phyloP scores from a whole-genome alignment of 495 filamentous ascomycete species.

The Astrothelium macrocarpum region DNA sequence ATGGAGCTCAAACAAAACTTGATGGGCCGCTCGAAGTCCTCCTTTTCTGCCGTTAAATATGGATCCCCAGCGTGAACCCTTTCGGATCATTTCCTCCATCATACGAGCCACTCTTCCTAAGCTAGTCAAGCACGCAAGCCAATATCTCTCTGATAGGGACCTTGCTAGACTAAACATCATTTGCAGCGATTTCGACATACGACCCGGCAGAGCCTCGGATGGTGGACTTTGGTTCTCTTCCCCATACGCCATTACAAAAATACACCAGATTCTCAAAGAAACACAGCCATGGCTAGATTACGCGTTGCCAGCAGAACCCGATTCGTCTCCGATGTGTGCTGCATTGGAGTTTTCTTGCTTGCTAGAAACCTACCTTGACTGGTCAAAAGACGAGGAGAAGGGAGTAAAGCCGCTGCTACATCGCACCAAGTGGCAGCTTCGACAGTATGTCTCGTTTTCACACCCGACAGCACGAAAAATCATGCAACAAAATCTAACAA shows the following conservation, averaged over 20 bases:
- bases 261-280: neutral
- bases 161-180: neutral
- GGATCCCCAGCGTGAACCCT: neutral
- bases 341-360: neutral
- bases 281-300: neutral
- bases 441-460: neutral
- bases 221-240: too few species aligned
- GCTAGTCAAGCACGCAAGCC: neutral
- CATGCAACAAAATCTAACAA: neutral
- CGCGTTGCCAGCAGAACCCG: neutral
- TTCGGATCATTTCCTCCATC: neutral
- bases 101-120: neutral
- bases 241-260: neutral
- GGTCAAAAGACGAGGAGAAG: neutral
- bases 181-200: neutral
- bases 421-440: neutral
- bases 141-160: neutral
- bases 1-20: too few species aligned
- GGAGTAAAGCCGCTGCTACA: neutral
- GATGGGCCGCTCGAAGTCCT: too few species aligned
- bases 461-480: neutral
- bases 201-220: too few species aligned
- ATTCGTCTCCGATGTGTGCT: neutral
- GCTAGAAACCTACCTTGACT: neutral
- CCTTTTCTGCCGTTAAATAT: neutral